Conservation (phyloP, 805 yeast species). For the Peterozyma toletana region DNA sequence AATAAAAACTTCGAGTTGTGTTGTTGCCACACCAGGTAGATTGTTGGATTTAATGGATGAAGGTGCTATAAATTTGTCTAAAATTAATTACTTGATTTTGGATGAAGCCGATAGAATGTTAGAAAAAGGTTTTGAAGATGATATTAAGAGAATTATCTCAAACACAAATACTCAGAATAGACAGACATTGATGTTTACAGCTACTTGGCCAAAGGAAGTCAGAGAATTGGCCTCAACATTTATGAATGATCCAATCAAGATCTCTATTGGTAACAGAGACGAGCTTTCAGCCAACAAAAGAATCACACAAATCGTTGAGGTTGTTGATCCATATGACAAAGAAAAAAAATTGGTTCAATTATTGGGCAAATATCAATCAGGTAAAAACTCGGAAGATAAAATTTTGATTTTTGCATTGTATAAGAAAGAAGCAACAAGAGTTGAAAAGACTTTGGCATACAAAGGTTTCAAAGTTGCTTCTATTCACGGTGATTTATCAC, state of each 20-base stretch:
- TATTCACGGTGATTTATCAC: constrained; percentile 92
- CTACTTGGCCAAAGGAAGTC: constrained; percentile 99
- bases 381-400: constrained; percentile 62
- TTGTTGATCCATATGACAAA: constrained; percentile 73
- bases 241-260: constrained; percentile 81
- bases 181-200: constrained; percentile 97
- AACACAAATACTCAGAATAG: constrained; percentile 32
- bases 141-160: constrained; percentile 71
- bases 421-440: constrained; percentile 92
- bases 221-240: constrained; percentile 83
- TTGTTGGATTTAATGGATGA: constrained; percentile 85
- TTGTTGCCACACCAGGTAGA: constrained; percentile 98
- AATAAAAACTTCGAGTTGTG: constrained; percentile 62
- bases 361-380: constrained; percentile 67
- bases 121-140: constrained; percentile 97
- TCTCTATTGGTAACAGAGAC: constrained; percentile 90
- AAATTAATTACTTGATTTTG: constrained; percentile 72
- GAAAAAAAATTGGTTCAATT: constrained; percentile 70
- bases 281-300: constrained; percentile 92
- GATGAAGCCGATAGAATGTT: constrained; percentile 99
- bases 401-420: constrained; percentile 88
- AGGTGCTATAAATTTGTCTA: constrained; percentile 64
- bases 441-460: constrained; percentile 66
- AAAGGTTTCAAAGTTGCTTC: constrained; percentile 84
- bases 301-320: constrained; percentile 91